A percentile compares a stretch with the other conserved stretches of the same genome.
phyloP scores from a whole-genome alignment of 2,329 filamentous ascomycete genomes.

The Penicillium hordei region DNA sequence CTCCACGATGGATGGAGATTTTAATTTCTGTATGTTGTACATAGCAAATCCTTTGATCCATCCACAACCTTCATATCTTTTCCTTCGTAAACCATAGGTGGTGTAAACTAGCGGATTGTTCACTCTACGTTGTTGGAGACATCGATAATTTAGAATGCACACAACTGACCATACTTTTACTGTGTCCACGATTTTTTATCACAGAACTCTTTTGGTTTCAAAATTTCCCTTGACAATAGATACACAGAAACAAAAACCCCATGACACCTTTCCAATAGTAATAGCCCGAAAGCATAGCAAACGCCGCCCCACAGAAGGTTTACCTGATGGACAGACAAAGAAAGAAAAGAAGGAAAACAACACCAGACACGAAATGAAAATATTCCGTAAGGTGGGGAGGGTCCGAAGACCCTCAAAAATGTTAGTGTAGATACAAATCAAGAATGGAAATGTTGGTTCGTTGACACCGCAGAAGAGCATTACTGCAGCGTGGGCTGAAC shows the following conservation, averaged over 20 bases:
- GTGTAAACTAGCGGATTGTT: background rate
- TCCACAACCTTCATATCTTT: background rate
- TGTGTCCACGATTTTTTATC: background rate
- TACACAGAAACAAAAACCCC: background rate
- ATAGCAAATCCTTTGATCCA: slow-evolving; percentile 17
- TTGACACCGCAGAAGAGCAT: slow-evolving; percentile 9
- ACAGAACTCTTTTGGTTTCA: background rate
- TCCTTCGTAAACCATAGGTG: background rate
- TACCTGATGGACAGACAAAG: background rate
- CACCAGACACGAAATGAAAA: slow-evolving; percentile 7
- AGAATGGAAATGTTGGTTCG: slow-evolving; percentile 8
- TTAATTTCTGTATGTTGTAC: slow-evolving; percentile 25
- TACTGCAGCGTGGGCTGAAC: background rate
- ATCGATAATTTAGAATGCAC: background rate
- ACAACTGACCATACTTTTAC: background rate
- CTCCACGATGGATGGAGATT: slow-evolving; percentile 12
- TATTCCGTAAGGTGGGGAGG: background rate
- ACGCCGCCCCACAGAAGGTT: slow-evolving; percentile 1
- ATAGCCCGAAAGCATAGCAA: background rate
- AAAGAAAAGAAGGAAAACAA: slow-evolving; percentile 1
- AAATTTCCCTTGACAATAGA: background rate
- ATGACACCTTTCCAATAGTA: background rate
- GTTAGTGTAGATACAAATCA: slow-evolving; percentile 18
- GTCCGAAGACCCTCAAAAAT: background rate
- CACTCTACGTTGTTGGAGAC: background rate